These are phyloP conservation scores for Licmophora abbreviata DNA, from an alignment of 108 stramenopile species.

Conservation along the genomic window DNA sequence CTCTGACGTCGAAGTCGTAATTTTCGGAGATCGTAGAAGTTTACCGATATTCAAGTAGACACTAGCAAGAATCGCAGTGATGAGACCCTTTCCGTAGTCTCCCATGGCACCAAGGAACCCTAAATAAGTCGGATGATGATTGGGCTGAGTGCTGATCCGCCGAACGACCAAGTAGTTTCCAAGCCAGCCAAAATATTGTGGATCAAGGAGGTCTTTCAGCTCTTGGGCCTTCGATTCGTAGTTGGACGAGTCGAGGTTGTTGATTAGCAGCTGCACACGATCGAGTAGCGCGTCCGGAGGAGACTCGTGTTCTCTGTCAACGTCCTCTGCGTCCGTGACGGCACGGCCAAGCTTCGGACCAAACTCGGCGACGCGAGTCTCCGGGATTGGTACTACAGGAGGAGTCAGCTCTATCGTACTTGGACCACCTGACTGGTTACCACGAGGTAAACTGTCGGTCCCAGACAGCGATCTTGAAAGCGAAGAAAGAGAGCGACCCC, in stretches of 20 bases:
- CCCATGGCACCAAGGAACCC: conserved; percentile 90
- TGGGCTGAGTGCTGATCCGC: conserved; percentile 95
- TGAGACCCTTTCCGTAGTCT: conserved; percentile 84
- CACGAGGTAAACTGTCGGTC: conserved; percentile 8
- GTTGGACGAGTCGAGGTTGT: conserved; percentile 94
- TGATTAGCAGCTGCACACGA: conserved; percentile 93
- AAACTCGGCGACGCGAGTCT: conserved; percentile 69
- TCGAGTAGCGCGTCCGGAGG: conserved; percentile 88
- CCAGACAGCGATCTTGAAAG: neutral
- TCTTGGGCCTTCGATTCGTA: conserved; percentile 88
- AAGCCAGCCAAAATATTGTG: conserved; percentile 92
- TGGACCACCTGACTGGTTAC: neutral
- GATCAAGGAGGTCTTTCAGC: conserved; percentile 75
- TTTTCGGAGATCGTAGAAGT: conserved; percentile 87
- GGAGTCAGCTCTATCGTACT: neutral
- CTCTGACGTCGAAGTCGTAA: conserved; percentile 93
- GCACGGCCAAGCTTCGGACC: conserved; percentile 77
- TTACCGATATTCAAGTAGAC: conserved; percentile 92
- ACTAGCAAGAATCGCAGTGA: conserved; percentile 84
- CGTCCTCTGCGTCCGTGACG: conserved; percentile 54
- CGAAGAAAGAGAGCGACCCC: neutral
- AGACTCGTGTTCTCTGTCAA: conserved; percentile 47
- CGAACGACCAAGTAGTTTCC: conserved; percentile 97
- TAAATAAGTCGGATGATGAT: conserved; percentile 93
- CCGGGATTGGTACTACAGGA: conserved; percentile 12